Evolutionary conservation across 2,329 filamentous ascomycete species (phyloP), one percentile per base, ranked within the genome.

Genomic region (Onygena corvina): DNA sequence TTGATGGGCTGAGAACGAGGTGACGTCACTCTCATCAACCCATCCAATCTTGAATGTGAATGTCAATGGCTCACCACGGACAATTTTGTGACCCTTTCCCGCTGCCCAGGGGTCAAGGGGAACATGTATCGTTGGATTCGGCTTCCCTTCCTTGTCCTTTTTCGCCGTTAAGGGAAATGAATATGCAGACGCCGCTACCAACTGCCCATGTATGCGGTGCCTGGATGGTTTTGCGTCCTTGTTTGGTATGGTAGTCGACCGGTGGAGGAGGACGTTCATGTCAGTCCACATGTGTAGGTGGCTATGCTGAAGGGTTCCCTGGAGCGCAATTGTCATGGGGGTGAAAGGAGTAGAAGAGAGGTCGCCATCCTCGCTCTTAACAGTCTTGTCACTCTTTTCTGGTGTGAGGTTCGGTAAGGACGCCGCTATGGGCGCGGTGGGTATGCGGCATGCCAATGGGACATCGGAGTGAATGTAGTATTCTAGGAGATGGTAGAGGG

Each of bases 391-490:
- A 23, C 25, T 21, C 55, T 40, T 29, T 49, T 46, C 54, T 4
- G 42, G 23, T 4, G 11, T 31, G 29, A 30, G 18, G 11, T 46
- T 29, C 2, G 42, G 7, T 18, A 14, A n/a, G 16, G 42, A 18
- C 3, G 47, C 54, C 29, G 47, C 57, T 27, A 53, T 27, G n/a
- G 51, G 51, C n/a, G 48, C 31, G 0, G 86, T 79, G 23, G 90
- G 87, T 11, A 96, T 79, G 47, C 92, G 89, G 68, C 92, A 98
- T 49, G 87, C 81, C 46, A 96, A 75, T 7, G 92, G 92, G 14
- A 88, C 89, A 68, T 98, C 92, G 71, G 84, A 88, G 75, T 96
- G 92, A 65, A 96, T 83, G 75, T 96, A 96, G 76, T 95, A 96
- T 71, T 96, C 63, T 35, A 76, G 55, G 20, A 76, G 60, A 57